Percentiles rank a stretch among this genome's conserved stretches.
phyloP scores from a whole-genome alignment of 2,329 filamentous ascomycete genomes.

The Fusarium acutatum region DNA sequence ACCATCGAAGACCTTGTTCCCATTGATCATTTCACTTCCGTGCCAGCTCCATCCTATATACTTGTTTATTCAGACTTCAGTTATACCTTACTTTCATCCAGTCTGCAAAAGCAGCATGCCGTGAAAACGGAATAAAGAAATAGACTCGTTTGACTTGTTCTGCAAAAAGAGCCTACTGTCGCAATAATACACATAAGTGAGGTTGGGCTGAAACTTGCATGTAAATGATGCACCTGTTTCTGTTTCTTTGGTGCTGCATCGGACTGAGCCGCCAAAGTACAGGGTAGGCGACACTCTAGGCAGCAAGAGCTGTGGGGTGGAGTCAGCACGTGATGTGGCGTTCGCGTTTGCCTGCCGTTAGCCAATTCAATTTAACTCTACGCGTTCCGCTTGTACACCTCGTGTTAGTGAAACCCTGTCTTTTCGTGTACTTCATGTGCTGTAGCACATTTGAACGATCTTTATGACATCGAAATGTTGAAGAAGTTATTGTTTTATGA shows the following conservation, averaged over 20 bases:
- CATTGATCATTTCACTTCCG: neutral
- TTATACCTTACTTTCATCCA: too few relatives aligned
- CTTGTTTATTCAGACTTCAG: neutral
- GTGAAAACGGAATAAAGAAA: too few relatives aligned
- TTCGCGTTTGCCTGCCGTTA: conserved; percentile 17
- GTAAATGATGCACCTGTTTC: neutral
- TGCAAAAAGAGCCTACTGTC: neutral
- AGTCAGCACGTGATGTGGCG: conserved; percentile 31
- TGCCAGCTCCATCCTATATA: neutral
- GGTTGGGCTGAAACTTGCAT: neutral
- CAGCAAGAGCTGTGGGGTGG: neutral
- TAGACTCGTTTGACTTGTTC: neutral
- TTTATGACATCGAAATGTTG: conserved; percentile 6
- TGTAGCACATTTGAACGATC: too few relatives aligned
- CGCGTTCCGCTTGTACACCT: conserved; percentile 12
- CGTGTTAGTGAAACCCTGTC: neutral
- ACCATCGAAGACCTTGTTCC: neutral
- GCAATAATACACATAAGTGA: neutral
- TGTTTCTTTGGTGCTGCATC: neutral
- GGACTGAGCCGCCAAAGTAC: too few relatives aligned
- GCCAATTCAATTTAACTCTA: neutral
- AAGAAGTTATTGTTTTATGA: neutral
- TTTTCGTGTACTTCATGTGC: neutral
- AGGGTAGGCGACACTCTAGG: conserved; percentile 6
- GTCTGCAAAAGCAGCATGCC: neutral